Evolutionary conservation across 2,329 filamentous ascomycete species (phyloP), one percentile per base, ranked within the genome.

Genomic region (Chaetomiaceae sp.): DNA sequence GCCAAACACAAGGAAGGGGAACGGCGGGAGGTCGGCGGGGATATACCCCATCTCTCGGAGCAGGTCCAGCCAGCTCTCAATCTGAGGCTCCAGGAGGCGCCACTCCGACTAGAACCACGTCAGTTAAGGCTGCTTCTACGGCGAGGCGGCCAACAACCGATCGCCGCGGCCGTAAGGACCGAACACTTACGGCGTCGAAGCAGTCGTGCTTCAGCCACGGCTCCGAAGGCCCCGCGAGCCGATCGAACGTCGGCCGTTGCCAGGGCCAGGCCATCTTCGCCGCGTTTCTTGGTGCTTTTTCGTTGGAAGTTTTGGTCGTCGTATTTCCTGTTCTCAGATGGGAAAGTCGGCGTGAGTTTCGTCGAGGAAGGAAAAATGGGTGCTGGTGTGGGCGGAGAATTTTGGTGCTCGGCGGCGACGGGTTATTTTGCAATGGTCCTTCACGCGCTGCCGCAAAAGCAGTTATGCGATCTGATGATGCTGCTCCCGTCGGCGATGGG

Each of bases 1-100:
- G 30, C 54, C 51, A 18, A 57, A 51, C n/a, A 54, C 38, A 6
- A 37, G 41, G 36, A 53, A 46, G 5, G 54, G 54, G 18, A 44
- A 48, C 6, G n/a, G 7, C 3, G 54, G 50, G 10, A 51, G 43
- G 30, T 34, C 13, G n/a, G 18, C 3, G 16, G 43, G 32, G 5
- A 37, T 27, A 2, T 20, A n/a, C 10, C 18, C 23, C 11, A 1
- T 2, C 3, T 20, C 1, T 5, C 13, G 30, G 16, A 40, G 18
- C 5, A 30, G 2, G 6, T 23, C 23, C 30, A 51, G 29, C 41
- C 36, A 46, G 1, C 1, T 3, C n/a, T 21, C n/a, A 13, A 47
- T 16, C 11, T 41, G 16, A 1, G 47, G 52, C 20, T 30, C 36
- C n/a, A n/a, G n/a, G n/a, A 1, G 21, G 6, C 18, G 11, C 20